Conservation (phyloP, 352 stramenopile genomes). For the Phytophthora meadii region DNA sequence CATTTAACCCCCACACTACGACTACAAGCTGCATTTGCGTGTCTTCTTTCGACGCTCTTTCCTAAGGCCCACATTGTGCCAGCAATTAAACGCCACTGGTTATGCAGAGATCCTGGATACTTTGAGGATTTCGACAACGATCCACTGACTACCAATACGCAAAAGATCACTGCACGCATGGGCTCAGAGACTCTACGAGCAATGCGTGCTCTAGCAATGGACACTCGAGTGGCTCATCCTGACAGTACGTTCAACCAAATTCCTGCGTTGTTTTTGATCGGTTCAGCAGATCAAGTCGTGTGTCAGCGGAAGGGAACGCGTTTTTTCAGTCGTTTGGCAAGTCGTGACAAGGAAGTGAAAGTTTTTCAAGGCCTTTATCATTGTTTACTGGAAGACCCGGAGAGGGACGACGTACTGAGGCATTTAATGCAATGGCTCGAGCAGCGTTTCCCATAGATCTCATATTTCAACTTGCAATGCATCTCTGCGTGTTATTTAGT, state of each 20-base stretch:
- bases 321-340: constrained; percentile 12
- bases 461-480: not conserved
- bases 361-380: constrained; percentile 12
- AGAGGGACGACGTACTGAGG: constrained; percentile 10
- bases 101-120: constrained; percentile 42
- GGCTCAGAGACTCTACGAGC: not conserved
- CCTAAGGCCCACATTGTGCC: constrained; percentile 43
- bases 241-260: not conserved
- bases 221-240: not conserved
- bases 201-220: not conserved
- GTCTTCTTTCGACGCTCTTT: constrained; percentile 48
- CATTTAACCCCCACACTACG: no score
- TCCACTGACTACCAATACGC: constrained; percentile 38
- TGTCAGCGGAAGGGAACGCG: constrained; percentile 8
- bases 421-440: constrained; percentile 5
- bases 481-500: constrained; percentile 16
- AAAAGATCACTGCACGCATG: not conserved
- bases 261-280: not conserved
- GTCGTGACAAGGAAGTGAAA: constrained; percentile 17
- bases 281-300: constrained; percentile 5
- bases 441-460: not conserved
- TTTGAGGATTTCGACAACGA: constrained; percentile 60
- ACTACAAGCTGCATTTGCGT: constrained; percentile 45
- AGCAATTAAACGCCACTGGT: constrained; percentile 47
- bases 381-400: constrained; percentile 7